Percentiles rank a stretch among this genome's conserved stretches.
Evolutionary conservation across 202 grass and related monocot species (phyloP).

Genomic region (Bolboschoenoplectus hybrid): DNA sequence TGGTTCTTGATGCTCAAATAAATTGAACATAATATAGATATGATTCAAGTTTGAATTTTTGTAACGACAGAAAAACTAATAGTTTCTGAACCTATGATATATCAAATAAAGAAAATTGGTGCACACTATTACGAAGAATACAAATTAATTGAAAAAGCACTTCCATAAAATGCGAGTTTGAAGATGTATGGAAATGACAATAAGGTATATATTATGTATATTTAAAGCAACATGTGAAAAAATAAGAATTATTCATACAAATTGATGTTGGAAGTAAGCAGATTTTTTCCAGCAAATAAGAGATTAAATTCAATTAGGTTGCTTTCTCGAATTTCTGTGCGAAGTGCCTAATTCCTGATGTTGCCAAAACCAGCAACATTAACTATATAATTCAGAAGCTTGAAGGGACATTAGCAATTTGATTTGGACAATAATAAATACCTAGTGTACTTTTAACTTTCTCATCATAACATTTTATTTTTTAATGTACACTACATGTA

Average conservation of each 20-base stretch:
- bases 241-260: not conserved
- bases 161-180: not conserved
- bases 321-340: not conserved
- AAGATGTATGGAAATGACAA: not conserved
- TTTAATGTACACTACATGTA: not conserved
- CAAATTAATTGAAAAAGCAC: not conserved
- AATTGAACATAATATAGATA: no score
- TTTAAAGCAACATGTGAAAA: not conserved
- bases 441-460: not conserved
- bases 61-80: not conserved
- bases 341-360: not conserved
- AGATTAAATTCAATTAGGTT: not conserved
- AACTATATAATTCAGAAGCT: not conserved
- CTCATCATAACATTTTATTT: not conserved
- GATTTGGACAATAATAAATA: not conserved
- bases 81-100: not conserved
- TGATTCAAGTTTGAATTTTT: not conserved
- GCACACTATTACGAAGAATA: not conserved
- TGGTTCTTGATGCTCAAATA: no score
- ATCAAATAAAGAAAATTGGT: not conserved
- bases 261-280: not conserved
- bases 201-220: not conserved
- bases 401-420: not conserved
- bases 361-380: not conserved
- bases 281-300: not conserved